Conservation (phyloP, 495 filamentous ascomycete species). For the Terfezia claveryi region DNA sequence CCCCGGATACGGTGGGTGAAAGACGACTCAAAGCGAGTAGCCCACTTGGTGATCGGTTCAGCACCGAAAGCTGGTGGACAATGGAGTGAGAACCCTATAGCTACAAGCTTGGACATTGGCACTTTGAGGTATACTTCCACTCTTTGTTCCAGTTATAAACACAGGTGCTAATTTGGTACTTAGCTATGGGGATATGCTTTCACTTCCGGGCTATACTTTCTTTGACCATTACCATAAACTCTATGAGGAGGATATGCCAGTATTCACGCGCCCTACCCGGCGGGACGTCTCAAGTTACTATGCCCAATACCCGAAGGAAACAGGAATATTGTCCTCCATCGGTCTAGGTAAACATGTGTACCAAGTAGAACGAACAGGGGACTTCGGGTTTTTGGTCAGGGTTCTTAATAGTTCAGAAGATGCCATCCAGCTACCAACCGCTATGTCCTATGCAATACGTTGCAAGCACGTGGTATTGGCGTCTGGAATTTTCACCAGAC, state of each 20-base stretch:
- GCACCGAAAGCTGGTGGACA: constrained; percentile 35
- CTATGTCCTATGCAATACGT: constrained; percentile 17
- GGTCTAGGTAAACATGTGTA: background rate
- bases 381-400: constrained; percentile 19
- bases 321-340: constrained; percentile 31
- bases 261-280: constrained; percentile 36
- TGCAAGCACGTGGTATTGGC: constrained; percentile 43
- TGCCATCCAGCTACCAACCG: background rate
- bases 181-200: constrained; percentile 46
- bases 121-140: constrained; percentile 23
- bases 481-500: constrained; percentile 38
- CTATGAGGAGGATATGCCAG: constrained; percentile 25
- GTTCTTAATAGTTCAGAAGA: background rate
- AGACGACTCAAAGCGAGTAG: constrained; percentile 29
- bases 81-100: constrained; percentile 37
- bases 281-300: constrained; percentile 38
- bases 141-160: too few species aligned
- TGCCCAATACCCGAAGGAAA: constrained; percentile 31
- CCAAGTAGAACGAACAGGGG: background rate
- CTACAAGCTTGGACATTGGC: constrained; percentile 34
- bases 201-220: constrained; percentile 40
- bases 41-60: constrained; percentile 37
- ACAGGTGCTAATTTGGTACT: constrained; percentile 15
- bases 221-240: constrained; percentile 28
- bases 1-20: constrained; percentile 36